phyloP scores from a whole-genome alignment of 2,329 filamentous ascomycete species.

The Trichoderma gracile region DNA sequence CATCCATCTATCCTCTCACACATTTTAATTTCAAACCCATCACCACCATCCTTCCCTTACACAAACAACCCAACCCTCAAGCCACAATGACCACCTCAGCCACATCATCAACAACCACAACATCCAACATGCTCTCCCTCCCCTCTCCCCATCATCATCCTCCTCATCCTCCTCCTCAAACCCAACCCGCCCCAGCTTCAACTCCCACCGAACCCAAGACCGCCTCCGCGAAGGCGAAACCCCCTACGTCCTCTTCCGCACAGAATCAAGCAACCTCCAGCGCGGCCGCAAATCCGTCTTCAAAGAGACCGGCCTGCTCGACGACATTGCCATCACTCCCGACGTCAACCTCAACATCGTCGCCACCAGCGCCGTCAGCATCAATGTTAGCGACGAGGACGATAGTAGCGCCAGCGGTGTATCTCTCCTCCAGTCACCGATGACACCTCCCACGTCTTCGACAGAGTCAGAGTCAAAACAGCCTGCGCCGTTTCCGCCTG shows the following conservation, averaged over 20 bases:
- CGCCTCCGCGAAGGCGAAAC: slow-evolving; percentile 52
- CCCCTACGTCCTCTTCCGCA: slow-evolving; percentile 42
- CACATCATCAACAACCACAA: neutral
- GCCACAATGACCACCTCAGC: neutral
- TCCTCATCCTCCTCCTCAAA: slow-evolving; percentile 1
- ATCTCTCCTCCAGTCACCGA: too few relatives aligned
- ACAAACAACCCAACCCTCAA: neutral
- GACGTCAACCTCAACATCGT: neutral
- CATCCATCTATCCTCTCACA: neutral
- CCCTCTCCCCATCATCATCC: neutral
- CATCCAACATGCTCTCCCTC: slow-evolving; percentile 16
- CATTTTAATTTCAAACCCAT: neutral
- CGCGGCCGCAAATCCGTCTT: slow-evolving; percentile 56
- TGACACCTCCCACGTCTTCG: too few relatives aligned
- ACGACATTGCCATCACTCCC: slow-evolving; percentile 37
- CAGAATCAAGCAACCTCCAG: slow-evolving; percentile 48
- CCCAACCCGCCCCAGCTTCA: slow-evolving; percentile 49
- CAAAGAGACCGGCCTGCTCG: slow-evolving; percentile 51
- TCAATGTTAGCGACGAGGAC: neutral
- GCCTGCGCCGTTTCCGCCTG: neutral
- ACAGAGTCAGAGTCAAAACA: neutral
- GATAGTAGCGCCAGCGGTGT: too few relatives aligned
- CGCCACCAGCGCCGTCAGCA: neutral
- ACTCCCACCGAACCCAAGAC: slow-evolving; percentile 53
- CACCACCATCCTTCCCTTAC: neutral